Evolutionary conservation across 495 filamentous ascomycete species (phyloP), one percentile per base, ranked within the genome.

Genomic region (Annulohypoxylon moriforme): DNA sequence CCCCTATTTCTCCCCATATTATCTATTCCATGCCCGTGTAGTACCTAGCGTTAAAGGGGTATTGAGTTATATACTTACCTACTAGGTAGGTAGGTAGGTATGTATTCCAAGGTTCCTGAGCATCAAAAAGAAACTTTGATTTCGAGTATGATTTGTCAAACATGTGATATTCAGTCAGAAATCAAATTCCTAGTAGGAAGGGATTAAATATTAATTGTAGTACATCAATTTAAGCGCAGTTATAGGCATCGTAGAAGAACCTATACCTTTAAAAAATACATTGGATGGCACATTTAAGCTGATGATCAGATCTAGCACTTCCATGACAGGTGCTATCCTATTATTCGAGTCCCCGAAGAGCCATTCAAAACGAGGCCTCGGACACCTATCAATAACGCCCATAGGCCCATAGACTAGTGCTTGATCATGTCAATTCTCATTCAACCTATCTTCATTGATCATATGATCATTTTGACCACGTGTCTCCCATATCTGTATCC

Each of bases 381-480:
- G 24, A 52, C 47, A 52, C 11, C 47, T 29, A 40, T n/a, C 22
- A 58, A 58, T 25, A 24, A 58, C 33, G 20, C 33, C 18, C 1
- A 40, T 24, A 25, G 36, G 4, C 20, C 40, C 13, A 55, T 20
- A 20, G 11, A 20, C 34, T 11, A 18, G 29, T 36, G 52, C 49
- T 68, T 40, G 22, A 31, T 59, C 44, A 64, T 52, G 50, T 71
- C 63, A 62, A 67, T 60, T 63, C 38, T 71, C 67, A 50, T 74
- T 65, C 50, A 69, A 33, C 62, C 50, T 68, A 64, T 71, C 62
- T 67, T 66, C 63, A 44, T 68, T 25, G 60, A 58, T 53, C 59
- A 25, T 38, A 67, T 60, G 49, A 65, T 69, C 70, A 22, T 69
- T 69, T 46, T 69, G 65, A 69, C 56, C 60, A 57, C 42, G 56